Conservation (phyloP, 768 basidiomycete genomes). For the Lanmaoa rubissima region DNA sequence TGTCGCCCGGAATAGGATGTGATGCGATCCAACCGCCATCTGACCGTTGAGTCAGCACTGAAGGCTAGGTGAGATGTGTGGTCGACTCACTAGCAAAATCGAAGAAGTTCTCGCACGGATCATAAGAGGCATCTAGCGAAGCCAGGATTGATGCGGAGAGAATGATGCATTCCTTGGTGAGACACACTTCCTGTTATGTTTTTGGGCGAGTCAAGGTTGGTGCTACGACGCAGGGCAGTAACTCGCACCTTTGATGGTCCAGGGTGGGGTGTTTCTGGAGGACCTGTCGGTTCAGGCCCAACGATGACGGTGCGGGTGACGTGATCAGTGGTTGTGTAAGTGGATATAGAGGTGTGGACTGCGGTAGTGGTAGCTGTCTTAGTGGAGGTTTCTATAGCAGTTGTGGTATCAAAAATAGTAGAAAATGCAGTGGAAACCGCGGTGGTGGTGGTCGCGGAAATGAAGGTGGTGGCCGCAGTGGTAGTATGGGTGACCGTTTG, state of each 20-base stretch:
- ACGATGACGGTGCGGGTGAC: slow-evolving; percentile 42
- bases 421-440: slow-evolving; percentile 32
- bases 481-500: slow-evolving; percentile 33
- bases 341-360: slow-evolving; percentile 37
- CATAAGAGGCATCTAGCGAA: slow-evolving; percentile 73
- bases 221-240: not conserved
- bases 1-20: slow-evolving; percentile 87
- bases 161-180: slow-evolving; percentile 75
- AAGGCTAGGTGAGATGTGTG: not conserved
- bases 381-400: slow-evolving; percentile 42
- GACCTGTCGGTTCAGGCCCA: slow-evolving; percentile 40
- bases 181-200: slow-evolving; percentile 56
- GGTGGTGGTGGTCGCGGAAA: slow-evolving; percentile 35
- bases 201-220: slow-evolving; percentile 3
- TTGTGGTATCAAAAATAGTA: slow-evolving; percentile 33
- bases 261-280: slow-evolving; percentile 54
- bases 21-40: slow-evolving; percentile 85
- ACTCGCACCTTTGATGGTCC: slow-evolving; percentile 50
- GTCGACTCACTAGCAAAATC: slow-evolving; percentile 78
- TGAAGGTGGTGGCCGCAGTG: slow-evolving; percentile 29
- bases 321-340: slow-evolving; percentile 37
- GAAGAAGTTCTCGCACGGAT: slow-evolving; percentile 97
- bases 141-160: slow-evolving; percentile 81
- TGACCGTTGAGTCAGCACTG: slow-evolving; percentile 29
- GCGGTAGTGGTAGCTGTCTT: slow-evolving; percentile 38